A percentile compares a stretch with the other conserved stretches of the same genome.
Conservation (phyloP, 148 eudicot species). For the Suaeda aralocaspica region DNA sequence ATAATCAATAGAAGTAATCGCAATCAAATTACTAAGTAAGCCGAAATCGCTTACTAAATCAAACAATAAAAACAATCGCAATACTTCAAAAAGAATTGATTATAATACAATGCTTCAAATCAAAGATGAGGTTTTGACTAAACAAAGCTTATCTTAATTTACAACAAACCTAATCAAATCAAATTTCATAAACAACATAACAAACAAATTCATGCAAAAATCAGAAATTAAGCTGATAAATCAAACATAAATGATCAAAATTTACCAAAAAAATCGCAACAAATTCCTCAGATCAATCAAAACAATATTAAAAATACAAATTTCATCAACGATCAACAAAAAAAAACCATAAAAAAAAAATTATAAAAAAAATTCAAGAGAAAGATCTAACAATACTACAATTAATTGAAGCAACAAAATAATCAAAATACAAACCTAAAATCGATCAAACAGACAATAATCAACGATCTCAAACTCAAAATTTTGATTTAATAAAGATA, state of each 20-base stretch:
- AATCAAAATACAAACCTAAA: constrained; percentile 1
- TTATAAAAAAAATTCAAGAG: neutral
- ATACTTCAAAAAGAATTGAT: neutral
- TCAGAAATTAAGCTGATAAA: neutral
- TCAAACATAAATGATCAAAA: neutral
- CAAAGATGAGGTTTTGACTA: neutral
- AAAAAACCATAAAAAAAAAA: neutral
- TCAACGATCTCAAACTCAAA: constrained; percentile 14
- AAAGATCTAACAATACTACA: constrained; percentile 1
- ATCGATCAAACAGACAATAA: neutral
- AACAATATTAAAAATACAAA: neutral
- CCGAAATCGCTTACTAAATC: neutral
- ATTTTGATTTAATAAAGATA: neutral
- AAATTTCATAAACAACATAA: neutral
- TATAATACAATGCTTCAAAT: neutral
- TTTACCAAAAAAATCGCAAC: neutral
- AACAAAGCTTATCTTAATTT: neutral
- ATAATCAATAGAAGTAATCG: neutral
- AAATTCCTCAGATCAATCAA: neutral
- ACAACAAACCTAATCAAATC: neutral
- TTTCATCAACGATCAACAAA: neutral
- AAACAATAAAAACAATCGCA: neutral
- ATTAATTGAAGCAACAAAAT: too few species aligned
- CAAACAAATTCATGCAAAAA: neutral
- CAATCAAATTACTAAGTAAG: neutral